Evolutionary conservation across 805 yeast species (phyloP).

Genomic region (Yamadazyma kitorensis): DNA sequence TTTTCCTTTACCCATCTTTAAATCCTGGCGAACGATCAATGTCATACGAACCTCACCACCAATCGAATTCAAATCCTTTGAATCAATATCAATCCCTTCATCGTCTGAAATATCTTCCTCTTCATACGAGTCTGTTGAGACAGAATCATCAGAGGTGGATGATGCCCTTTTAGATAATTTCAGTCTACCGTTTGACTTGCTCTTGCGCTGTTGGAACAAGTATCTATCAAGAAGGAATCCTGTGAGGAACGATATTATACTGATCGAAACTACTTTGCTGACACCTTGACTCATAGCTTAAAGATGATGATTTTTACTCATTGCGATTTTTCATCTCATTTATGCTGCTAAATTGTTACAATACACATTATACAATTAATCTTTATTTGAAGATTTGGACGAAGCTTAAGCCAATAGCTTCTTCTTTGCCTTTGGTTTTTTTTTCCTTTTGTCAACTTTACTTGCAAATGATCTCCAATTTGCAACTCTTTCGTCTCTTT

Average conservation of each 20-base stretch:
- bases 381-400: background rate
- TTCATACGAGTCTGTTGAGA: too few species aligned
- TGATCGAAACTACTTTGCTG: constrained; percentile 24
- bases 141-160: background rate
- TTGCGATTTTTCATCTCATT: background rate
- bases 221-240: constrained; percentile 29
- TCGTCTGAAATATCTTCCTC: constrained; percentile 30
- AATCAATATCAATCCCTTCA: constrained; percentile 55
- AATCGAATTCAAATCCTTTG: constrained; percentile 56
- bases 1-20: constrained; percentile 92
- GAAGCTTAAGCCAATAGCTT: constrained; percentile 3
- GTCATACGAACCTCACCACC: constrained; percentile 88
- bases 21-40: constrained; percentile 79
- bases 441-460: constrained; percentile 45
- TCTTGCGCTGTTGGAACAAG: constrained; percentile 12
- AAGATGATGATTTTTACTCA: background rate
- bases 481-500: constrained; percentile 53
- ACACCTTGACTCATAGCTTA: background rate
- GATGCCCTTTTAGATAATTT: too few species aligned
- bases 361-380: background rate
- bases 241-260: constrained; percentile 33
- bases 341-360: background rate
- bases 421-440: constrained; percentile 36
- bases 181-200: too few species aligned
- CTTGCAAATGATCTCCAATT: constrained; percentile 56